These are phyloP conservation scores for Escallonia rubra DNA, from an alignment of 129 eudicot species.

Conservation along the genomic window DNA sequence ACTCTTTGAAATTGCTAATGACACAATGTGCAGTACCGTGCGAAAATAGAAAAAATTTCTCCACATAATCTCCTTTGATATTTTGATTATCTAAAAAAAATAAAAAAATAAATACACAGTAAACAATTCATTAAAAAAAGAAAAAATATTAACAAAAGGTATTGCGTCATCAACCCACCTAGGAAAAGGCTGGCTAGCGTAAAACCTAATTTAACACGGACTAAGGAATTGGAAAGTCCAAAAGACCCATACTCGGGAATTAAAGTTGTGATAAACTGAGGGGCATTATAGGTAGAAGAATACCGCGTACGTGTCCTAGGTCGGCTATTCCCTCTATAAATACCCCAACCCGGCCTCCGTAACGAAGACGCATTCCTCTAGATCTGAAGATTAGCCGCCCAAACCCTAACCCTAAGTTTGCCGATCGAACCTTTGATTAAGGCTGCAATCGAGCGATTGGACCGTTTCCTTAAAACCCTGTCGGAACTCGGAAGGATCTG, in stretches of 20 bases:
- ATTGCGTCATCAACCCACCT: neutral
- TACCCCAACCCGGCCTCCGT: conserved; percentile 3
- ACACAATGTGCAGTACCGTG: too few species aligned
- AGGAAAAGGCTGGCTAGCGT: neutral
- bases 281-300: conserved; percentile 5
- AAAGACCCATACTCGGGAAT: neutral
- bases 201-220: neutral
- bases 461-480: too few species aligned
- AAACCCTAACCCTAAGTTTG: conserved; percentile 24
- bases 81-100: too few species aligned
- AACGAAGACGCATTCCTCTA: too few species aligned
- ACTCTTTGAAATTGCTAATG: too few species aligned
- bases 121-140: too few species aligned
- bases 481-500: too few species aligned
- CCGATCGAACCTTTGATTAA: conserved; percentile 4
- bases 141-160: neutral
- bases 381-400: conserved; percentile 2
- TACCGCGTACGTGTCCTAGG: conserved; percentile 21
- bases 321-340: conserved; percentile 27
- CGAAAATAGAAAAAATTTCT: too few species aligned
- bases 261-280: neutral
- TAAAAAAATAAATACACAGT: neutral
- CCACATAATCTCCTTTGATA: too few species aligned
- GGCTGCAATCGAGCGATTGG: neutral
- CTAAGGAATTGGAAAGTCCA: neutral